Base-by-base conservation (phyloP, 345 rosid species). In the Acer negundo region DNA sequence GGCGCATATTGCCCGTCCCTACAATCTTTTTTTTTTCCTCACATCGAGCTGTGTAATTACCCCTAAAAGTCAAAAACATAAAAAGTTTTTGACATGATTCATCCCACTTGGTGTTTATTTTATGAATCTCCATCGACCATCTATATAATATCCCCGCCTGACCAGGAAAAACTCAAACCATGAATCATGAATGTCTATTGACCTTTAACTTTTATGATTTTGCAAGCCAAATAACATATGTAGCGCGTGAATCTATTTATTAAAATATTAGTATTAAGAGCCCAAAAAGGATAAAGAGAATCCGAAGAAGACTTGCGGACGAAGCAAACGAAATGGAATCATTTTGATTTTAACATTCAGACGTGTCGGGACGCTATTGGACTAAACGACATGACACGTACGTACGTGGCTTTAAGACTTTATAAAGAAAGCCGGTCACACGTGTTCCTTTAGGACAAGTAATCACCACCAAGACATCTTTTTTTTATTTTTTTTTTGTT, bases 351-450 rank as follows among this genome's bases (percentile, higher is more conserved):
- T 7, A 15, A 23, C 23, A 31, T 11, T 31, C 46, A 1, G 2
- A 46, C 69, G 46, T 74, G 77, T 62, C 77, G 3, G 16, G 62
- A 46, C 3, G 2, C 8, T 16, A 74, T 74, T 62, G 69, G 69
- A 10, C 7, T n/a, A 0, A 7, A 31, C 23, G 15, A 19, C 38
- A 16, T 19, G 62, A 10, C 38, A 20, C 74, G 13, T 15, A 46
- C 74, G 44, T 55, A 61, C 26, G 46, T 28, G 62, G 10, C 24
- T 58, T 58, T 7, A 59, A n/a, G 74, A 19, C 47, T 70, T 68
- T 12, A 1, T 7, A 20, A 51, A 49, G 62, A 26, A 70, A 8
- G 61, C 16, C 15, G 28, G 23, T 26, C 64, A 55, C 75, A 55
- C 75, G 75, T 11, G 64, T 71, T 70, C 23, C 42, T 28, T 23